Base-by-base conservation (phyloP, 768 basidiomycete species). In the Suillus subalutaceus region DNA sequence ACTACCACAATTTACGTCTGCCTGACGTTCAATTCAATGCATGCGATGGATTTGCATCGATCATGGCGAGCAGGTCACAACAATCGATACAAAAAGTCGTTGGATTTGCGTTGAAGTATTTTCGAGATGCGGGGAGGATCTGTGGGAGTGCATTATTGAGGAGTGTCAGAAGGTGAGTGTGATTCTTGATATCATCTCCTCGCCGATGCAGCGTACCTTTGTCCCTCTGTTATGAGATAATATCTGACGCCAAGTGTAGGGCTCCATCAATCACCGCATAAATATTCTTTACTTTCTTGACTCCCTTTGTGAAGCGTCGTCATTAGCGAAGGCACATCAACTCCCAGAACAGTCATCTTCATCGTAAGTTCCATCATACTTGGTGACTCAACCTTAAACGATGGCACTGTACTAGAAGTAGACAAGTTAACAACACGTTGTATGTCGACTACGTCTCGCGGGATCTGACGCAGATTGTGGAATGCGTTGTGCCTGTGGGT, bases 221-320 rank as follows among this genome's bases (percentile, higher is more conserved):
- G 53, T 12, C 9, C 38, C 8, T 37, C 52, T 43, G 56, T 43
- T 6, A 48, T 56, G 58, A 43, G 23, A 32, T 10, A 41, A 38
- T 23, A 30, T 16, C 40, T 43, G 44, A 67, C 12, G 9, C 23
- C 46, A 26, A 43, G 44, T 15, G 32, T 41, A 93, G 92, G 94
- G 92, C 60, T 89, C 91, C 0, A 88, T 97, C 23, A 96, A 97
- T 76, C 88, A 91, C 38, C 84, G 94, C n/a, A 96, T 98, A 71
- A 97, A 97, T 77, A 90, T 97, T 66, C 81, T 97, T 0, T 94
- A 97, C 75, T 89, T 96, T 73, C 86, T 98, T 52, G 95, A 97
- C 77, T 89, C 91, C 0, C 83, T 97, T 15, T 95, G 92, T 75
- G 93, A 94, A 72, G 85, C 88, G 0, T 93, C 88, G 40, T 81